Conservation (phyloP, 2,329 filamentous ascomycete species). For the Beauveria sp. region DNA sequence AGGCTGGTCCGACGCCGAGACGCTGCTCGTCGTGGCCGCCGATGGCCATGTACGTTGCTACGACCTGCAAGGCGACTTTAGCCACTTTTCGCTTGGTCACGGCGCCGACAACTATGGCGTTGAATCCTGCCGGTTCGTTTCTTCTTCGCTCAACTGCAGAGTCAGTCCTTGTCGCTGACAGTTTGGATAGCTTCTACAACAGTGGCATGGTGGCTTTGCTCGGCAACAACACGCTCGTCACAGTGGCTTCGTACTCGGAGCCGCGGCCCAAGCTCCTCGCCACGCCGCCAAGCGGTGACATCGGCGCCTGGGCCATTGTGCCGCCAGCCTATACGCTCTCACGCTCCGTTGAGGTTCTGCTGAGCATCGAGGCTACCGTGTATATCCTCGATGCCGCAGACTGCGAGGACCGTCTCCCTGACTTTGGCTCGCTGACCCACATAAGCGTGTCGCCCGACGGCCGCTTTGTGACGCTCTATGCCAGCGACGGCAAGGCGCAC, state of each 20-base stretch:
- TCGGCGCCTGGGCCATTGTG: slow-evolving; percentile 85
- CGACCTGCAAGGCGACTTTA: slow-evolving; percentile 90
- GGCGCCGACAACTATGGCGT: slow-evolving; percentile 85
- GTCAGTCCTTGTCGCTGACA: slow-evolving; percentile 12
- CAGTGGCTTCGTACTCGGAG: slow-evolving; percentile 84
- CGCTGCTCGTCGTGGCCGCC: slow-evolving; percentile 76
- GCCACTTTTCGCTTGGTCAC: slow-evolving; percentile 85
- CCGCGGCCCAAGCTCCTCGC: slow-evolving; percentile 81
- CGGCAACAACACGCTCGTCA: slow-evolving; percentile 77
- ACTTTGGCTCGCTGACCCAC: slow-evolving; percentile 87
- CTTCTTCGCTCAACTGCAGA: background rate
- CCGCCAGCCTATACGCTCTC: slow-evolving; percentile 84
- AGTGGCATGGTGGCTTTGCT: slow-evolving; percentile 89
- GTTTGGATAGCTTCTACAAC: slow-evolving; percentile 60
- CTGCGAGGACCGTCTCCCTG: slow-evolving; percentile 81
- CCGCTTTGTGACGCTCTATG: slow-evolving; percentile 81
- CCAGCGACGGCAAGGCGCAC: slow-evolving; percentile 75
- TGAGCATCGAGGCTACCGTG: slow-evolving; percentile 78
- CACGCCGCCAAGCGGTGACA: slow-evolving; percentile 64
- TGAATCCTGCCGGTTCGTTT: slow-evolving; percentile 59
- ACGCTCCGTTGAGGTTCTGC: slow-evolving; percentile 82
- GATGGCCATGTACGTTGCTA: slow-evolving; percentile 90
- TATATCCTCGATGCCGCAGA: slow-evolving; percentile 83
- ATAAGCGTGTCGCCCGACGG: slow-evolving; percentile 88
- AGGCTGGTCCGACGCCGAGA: slow-evolving; percentile 95